Conservation (phyloP, 1,139 yeast species). For the Kodamaea arcana region DNA sequence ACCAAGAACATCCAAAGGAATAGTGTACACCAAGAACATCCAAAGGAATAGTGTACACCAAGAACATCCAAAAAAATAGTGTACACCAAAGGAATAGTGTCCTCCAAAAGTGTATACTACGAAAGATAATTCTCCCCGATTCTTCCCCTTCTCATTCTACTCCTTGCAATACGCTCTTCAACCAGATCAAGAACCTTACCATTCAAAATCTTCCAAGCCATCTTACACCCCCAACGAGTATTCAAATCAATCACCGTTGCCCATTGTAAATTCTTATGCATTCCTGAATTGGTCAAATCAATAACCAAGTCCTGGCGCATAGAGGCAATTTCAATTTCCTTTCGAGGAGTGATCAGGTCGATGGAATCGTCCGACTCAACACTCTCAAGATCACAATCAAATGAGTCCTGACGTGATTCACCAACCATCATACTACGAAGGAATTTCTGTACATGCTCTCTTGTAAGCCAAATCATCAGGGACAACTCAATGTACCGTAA, state of each 20-base stretch:
- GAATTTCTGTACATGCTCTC: slow-evolving; percentile 32
- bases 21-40: too few species aligned
- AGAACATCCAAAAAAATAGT: too few species aligned
- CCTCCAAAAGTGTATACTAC: too few species aligned
- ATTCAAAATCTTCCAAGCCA: slow-evolving; percentile 30
- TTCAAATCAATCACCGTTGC: slow-evolving; percentile 38
- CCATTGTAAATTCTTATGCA: slow-evolving; percentile 56
- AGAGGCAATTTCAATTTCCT: slow-evolving; percentile 9
- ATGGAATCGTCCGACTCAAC: slow-evolving; percentile 2
- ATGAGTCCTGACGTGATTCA: neutral
- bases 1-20: too few species aligned
- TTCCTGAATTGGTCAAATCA: slow-evolving; percentile 55
- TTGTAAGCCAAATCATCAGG: slow-evolving; percentile 53
- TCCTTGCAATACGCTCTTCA: slow-evolving; percentile 30
- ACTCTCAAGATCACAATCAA: neutral
- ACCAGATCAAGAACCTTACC: slow-evolving; percentile 28
- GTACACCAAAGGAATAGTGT: too few species aligned
- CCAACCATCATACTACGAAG: slow-evolving; percentile 14
- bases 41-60: too few species aligned
- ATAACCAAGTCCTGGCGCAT: slow-evolving; percentile 27
- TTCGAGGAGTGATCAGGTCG: slow-evolving; percentile 1
- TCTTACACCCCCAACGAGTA: slow-evolving; percentile 25
- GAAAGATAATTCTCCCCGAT: slow-evolving; percentile 39
- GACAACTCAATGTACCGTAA: slow-evolving; percentile 37
- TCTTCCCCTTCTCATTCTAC: slow-evolving; percentile 40